phyloP scores from a whole-genome alignment of 768 basidiomycete species.

The Leccinum barrowsii region DNA sequence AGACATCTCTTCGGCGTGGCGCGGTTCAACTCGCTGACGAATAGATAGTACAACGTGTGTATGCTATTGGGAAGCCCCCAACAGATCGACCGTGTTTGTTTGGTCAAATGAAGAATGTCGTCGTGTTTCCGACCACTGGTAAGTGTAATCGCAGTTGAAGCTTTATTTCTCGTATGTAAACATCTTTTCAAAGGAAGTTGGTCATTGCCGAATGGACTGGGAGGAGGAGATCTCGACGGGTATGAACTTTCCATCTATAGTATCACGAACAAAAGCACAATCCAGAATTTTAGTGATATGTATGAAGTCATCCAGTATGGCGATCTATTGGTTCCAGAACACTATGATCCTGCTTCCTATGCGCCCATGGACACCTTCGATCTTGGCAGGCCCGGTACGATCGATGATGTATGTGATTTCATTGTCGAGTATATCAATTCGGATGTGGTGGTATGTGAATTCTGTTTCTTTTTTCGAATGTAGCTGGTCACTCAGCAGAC shows the following conservation, averaged over 20 bases:
- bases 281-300: constrained; percentile 44
- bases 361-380: constrained; percentile 32
- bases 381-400: constrained; percentile 46
- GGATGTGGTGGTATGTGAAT: constrained; percentile 60
- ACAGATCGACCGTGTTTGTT: constrained; percentile 53
- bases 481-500: constrained; percentile 7
- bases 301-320: constrained; percentile 60
- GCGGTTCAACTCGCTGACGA: constrained; percentile 1
- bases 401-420: constrained; percentile 76
- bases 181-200: constrained; percentile 42
- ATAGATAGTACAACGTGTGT: constrained; percentile 59
- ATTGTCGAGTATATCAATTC: constrained; percentile 82
- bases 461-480: background rate
- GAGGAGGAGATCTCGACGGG: constrained; percentile 82
- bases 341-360: constrained; percentile 54
- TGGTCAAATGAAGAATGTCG: constrained; percentile 59
- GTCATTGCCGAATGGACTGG: constrained; percentile 65
- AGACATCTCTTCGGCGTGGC: constrained; percentile 4
- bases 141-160: constrained; percentile 12
- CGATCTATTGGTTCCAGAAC: constrained; percentile 50
- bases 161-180: background rate
- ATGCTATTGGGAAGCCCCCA: constrained; percentile 69
- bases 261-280: background rate
- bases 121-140: constrained; percentile 69
- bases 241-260: constrained; percentile 21